phyloP scores from a whole-genome alignment of 2,329 filamentous ascomycete genomes.

The Stagonosporopsis chrysanthemi region DNA sequence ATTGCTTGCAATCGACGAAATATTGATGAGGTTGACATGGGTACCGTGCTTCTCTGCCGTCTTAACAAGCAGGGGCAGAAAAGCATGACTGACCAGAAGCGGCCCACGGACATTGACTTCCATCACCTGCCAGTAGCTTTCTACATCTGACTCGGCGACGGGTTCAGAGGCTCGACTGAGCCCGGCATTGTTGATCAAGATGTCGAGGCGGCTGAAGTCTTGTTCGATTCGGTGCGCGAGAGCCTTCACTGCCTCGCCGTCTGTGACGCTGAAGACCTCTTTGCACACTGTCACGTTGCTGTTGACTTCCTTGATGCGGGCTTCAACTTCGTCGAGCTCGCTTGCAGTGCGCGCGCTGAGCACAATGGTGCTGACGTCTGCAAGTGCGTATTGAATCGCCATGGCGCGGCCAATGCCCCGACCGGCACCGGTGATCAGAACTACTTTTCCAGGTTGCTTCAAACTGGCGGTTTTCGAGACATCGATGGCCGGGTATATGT shows the following conservation, averaged over 20 bases:
- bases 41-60: slow-evolving; percentile 46
- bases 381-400: slow-evolving; percentile 63
- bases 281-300: slow-evolving; percentile 53
- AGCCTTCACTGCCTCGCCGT: slow-evolving; percentile 45
- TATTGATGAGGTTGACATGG: slow-evolving; percentile 52
- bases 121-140: slow-evolving; percentile 54
- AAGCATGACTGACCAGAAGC: slow-evolving; percentile 56
- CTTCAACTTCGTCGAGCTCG: slow-evolving; percentile 47
- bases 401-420: slow-evolving; percentile 63
- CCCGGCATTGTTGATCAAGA: slow-evolving; percentile 60
- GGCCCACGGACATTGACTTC: slow-evolving; percentile 60
- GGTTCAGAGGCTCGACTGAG: slow-evolving; percentile 40
- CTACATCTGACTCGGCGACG: slow-evolving; percentile 47
- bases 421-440: slow-evolving; percentile 65
- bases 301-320: slow-evolving; percentile 49
- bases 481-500: slow-evolving; percentile 64
- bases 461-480: slow-evolving; percentile 49
- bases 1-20: too few relatives aligned
- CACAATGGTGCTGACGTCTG: slow-evolving; percentile 61
- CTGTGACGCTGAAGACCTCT: slow-evolving; percentile 55
- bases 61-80: slow-evolving; percentile 53
- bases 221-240: slow-evolving; percentile 45
- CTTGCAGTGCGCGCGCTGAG: slow-evolving; percentile 60
- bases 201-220: slow-evolving; percentile 48
- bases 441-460: slow-evolving; percentile 45